Evolutionary conservation across 495 filamentous ascomycete genomes (phyloP).

Genomic region (Staphylotrichum longicolle): DNA sequence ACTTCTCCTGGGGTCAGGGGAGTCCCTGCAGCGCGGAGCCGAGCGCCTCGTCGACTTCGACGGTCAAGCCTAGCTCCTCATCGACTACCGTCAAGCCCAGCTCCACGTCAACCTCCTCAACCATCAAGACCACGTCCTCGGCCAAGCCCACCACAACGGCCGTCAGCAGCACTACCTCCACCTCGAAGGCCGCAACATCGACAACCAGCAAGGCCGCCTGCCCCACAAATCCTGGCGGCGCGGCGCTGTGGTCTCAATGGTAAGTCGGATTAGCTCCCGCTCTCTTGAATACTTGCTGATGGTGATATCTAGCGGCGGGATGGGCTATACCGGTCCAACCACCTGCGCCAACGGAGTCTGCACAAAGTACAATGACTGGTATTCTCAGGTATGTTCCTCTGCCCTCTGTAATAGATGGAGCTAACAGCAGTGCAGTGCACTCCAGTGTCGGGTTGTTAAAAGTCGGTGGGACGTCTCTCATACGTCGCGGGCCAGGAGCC

Average conservation of each 20-base stretch:
- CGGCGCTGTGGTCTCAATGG: conserved; percentile 21
- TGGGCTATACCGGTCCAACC: conserved; percentile 18
- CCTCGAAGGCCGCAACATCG: neutral
- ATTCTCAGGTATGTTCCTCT: conserved; percentile 15
- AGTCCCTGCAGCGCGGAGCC: conserved; percentile 6
- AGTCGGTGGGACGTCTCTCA: no score
- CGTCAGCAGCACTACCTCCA: neutral
- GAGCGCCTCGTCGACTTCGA: neutral
- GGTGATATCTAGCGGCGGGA: conserved; percentile 17
- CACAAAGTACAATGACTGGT: conserved; percentile 21
- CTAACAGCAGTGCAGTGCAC: no score
- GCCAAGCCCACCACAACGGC: no score
- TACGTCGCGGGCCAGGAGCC: no score
- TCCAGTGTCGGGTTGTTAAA: no score
- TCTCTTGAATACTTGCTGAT: neutral
- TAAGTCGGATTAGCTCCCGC: neutral
- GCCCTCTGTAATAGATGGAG: neutral
- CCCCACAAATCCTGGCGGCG: neutral
- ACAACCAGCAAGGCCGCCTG: neutral
- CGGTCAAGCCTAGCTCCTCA: neutral
- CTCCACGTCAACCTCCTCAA: neutral
- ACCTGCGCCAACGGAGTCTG: conserved; percentile 17
- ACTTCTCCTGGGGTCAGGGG: conserved; percentile 44
- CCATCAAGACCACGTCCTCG: neutral
- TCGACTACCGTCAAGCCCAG: neutral